These are phyloP conservation scores for Carex parvula DNA, from an alignment of 176 grass and related monocot species.

Conservation along the genomic window DNA sequence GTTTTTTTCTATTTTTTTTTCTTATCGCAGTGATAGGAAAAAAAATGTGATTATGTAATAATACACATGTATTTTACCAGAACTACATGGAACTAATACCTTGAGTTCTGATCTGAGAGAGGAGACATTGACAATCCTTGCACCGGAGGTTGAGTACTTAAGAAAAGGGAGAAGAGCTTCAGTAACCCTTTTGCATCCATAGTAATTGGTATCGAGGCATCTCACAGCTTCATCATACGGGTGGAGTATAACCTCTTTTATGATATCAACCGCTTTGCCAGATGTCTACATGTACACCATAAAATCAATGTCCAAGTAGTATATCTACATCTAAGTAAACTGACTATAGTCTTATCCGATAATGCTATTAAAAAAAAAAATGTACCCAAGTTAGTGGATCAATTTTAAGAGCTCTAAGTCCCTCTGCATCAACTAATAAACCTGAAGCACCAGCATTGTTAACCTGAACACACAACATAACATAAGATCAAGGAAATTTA, in stretches of 20 bases:
- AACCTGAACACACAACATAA: constrained; percentile 27
- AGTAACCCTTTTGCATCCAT: constrained; percentile 47
- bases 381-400: constrained; percentile 35
- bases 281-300: constrained; percentile 41
- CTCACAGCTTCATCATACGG: constrained; percentile 41
- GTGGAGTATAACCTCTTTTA: constrained; percentile 52
- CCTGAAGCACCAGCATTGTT: constrained; percentile 37
- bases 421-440: constrained; percentile 31
- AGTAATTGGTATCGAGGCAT: constrained; percentile 25
- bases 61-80: background rate
- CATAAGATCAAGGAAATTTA: background rate
- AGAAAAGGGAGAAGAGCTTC: constrained; percentile 65
- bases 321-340: background rate
- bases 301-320: background rate
- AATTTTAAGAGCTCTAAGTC: constrained; percentile 40
- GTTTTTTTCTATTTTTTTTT: background rate
- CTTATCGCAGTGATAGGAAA: background rate
- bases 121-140: constrained; percentile 59
- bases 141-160: constrained; percentile 47
- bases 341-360: background rate
- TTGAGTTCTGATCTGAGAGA: constrained; percentile 65
- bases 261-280: constrained; percentile 47
- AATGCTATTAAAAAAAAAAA: background rate
- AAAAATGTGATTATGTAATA: background rate
- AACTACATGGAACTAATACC: background rate